Evolutionary conservation across 257 asterid genomes (phyloP), one percentile per base, ranked within the genome.

Genomic region (Solanum paucissectum): DNA sequence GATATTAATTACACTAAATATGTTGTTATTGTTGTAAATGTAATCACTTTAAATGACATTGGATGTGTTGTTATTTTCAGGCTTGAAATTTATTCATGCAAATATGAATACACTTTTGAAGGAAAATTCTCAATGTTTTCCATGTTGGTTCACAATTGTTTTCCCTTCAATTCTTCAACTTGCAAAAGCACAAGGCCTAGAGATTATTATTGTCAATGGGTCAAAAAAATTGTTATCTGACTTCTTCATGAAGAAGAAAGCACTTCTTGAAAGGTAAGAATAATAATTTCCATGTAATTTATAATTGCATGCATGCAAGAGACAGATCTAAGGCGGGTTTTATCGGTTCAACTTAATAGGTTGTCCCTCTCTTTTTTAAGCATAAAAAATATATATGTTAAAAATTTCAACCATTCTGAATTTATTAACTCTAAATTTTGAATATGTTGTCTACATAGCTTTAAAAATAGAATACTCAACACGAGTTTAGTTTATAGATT

Each of bases 121-220:
- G 23, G 58, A 23, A 21, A 88, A 89, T 87, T 46, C 72, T 20
- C 85, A 62, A 68, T 83, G 76, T 6, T 84, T 92, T 83, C 94
- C 96, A 7, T 93, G 88, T 37, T 89, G 94, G 94, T 92, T 94
- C 49, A 38, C 88, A 88, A 88, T 93, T 3, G 87, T 88, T 83
- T 92, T 94, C 58, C 94, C 96, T 3, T 93, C 91, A 7, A 91
- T 89, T 93, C 21, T 93, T 73, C 93, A 92, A 69, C 58, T 89
- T 23, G 94, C 94, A 16, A 89, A 90, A 75, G 89, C 76, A 37
- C 86, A 83, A 1, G 92, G 89, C 5, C 87, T 93, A 2, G 87
- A 42, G 11, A 87, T 89, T 10, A 87, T 20, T 33, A 84, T 93
- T 49, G 87, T 89, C 12, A 84, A 13, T 3, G 87, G 89, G 12